Percentiles rank a stretch among this genome's conserved stretches.
Evolutionary conservation across 2,329 filamentous ascomycete species (phyloP).

Genomic region (Emmonsiellopsis sp.): DNA sequence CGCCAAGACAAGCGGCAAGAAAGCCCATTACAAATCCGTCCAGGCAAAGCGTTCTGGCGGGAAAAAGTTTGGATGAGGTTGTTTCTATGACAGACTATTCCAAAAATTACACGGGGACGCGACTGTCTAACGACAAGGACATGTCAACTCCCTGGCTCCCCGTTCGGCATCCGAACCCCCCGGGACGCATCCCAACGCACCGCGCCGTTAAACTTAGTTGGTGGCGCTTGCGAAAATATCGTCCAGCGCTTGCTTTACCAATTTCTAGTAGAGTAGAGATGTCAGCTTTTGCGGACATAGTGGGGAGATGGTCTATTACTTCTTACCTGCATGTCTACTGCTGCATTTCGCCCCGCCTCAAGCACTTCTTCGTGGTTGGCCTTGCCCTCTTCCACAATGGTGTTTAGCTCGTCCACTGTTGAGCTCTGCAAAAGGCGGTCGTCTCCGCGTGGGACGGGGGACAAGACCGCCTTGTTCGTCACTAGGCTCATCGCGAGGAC

Average conservation of each 20-base stretch:
- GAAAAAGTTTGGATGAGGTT: slow-evolving; percentile 7
- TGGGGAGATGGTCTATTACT: background rate
- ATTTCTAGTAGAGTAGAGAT: slow-evolving; percentile 16
- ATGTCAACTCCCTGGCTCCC: background rate
- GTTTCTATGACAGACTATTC: background rate
- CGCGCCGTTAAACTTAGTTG: background rate
- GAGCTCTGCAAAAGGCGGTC: slow-evolving; percentile 44
- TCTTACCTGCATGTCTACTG: slow-evolving; percentile 52
- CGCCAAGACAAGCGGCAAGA: slow-evolving; percentile 78
- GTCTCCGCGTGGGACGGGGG: slow-evolving; percentile 50
- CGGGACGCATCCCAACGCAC: background rate
- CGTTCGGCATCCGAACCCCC: background rate
- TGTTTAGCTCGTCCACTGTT: slow-evolving; percentile 42
- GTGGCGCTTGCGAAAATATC: slow-evolving; percentile 12
- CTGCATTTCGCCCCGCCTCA: slow-evolving; percentile 50
- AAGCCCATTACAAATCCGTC: slow-evolving; percentile 75
- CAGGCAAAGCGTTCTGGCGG: slow-evolving; percentile 44
- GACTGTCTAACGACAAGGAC: background rate
- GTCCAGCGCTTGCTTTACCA: slow-evolving; percentile 25
- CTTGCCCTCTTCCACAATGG: slow-evolving; percentile 48
- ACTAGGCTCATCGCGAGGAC: slow-evolving; percentile 58
- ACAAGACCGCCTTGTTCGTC: slow-evolving; percentile 54
- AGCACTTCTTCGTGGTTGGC: slow-evolving; percentile 58
- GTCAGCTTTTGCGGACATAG: slow-evolving; percentile 6
- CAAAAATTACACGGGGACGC: background rate